phyloP scores from a whole-genome alignment of 2,329 filamentous ascomycete species.

The Colletotrichum ledebouriae region DNA sequence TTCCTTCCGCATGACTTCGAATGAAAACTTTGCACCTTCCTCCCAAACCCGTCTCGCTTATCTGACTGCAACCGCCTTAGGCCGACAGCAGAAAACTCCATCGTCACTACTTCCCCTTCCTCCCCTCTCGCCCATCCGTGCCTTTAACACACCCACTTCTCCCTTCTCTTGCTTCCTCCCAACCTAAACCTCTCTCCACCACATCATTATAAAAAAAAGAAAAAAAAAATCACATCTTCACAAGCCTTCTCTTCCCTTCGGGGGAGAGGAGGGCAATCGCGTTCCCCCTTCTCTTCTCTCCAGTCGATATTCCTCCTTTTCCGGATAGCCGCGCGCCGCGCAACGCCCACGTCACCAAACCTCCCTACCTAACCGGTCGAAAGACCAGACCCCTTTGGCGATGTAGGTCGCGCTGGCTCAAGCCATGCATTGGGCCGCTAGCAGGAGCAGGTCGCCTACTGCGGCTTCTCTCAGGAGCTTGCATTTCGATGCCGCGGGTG shows the following conservation, averaged over 20 bases:
- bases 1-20: background rate
- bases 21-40: background rate
- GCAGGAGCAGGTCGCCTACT: too few relatives aligned
- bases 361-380: background rate
- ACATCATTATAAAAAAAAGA: background rate
- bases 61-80: too few relatives aligned
- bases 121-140: background rate
- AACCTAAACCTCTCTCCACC: background rate
- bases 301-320: background rate
- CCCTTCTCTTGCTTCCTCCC: background rate
- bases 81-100: background rate
- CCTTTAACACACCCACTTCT: background rate
- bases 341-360: too few relatives aligned
- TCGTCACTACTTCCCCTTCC: background rate
- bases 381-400: background rate
- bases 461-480: too few relatives aligned
- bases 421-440: too few relatives aligned
- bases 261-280: background rate
- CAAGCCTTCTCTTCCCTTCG: background rate
- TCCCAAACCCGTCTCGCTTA: background rate
- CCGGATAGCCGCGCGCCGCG: too few relatives aligned
- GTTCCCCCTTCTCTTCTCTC: background rate
- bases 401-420: background rate
- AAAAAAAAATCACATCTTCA: too few relatives aligned
- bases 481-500: too few relatives aligned